phyloP scores from a whole-genome alignment of 148 eudicot genomes.

The Silene latifolia region DNA sequence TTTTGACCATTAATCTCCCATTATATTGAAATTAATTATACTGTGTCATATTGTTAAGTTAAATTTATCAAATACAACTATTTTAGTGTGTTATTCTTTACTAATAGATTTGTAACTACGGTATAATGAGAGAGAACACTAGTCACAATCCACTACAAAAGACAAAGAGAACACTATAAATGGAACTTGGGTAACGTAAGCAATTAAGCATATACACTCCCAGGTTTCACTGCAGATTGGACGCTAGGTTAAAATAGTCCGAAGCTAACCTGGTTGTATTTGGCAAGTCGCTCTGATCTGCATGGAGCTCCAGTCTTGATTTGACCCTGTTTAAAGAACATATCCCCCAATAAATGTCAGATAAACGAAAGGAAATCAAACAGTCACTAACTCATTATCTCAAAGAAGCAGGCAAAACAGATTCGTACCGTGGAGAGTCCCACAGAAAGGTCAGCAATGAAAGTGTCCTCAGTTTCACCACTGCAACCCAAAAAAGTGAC shows the following conservation, averaged over 20 bases:
- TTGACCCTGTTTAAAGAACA: constrained; percentile 48
- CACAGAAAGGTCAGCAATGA: constrained; percentile 96
- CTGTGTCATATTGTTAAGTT: too few relatives aligned
- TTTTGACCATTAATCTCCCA: too few relatives aligned
- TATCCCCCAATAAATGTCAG: background rate
- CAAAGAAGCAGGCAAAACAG: background rate
- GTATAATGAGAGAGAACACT: too few relatives aligned
- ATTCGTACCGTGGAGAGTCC: constrained; percentile 86
- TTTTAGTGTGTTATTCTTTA: too few relatives aligned
- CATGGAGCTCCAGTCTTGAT: constrained; percentile 91
- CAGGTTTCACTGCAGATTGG: background rate
- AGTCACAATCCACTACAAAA: too few relatives aligned
- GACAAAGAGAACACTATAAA: too few relatives aligned
- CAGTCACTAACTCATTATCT: background rate
- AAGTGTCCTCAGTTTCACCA: constrained; percentile 97
- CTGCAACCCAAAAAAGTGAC: constrained; percentile 34
- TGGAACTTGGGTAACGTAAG: too few relatives aligned
- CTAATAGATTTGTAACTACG: too few relatives aligned
- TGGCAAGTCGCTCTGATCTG: constrained; percentile 82
- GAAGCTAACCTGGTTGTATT: constrained; percentile 66
- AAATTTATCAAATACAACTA: too few relatives aligned
- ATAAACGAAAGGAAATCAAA: background rate
- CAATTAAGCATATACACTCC: background rate
- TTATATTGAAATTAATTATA: too few relatives aligned
- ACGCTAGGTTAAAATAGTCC: background rate